Conservation (phyloP, 1,139 yeast genomes). For the Saccharomyces hybrid region DNA sequence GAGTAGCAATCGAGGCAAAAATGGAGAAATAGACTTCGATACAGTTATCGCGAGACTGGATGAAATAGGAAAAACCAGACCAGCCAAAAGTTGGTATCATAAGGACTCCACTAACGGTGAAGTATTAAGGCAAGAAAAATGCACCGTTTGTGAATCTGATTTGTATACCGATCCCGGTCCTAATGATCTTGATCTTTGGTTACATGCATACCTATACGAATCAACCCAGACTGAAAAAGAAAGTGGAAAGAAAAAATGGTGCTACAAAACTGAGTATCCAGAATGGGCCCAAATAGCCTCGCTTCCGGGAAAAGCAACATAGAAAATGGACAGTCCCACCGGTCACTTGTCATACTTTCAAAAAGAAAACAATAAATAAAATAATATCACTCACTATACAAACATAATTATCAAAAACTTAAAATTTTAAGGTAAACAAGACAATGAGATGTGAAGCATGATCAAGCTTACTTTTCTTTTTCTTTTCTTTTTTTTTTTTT, state of each 20-base stretch:
- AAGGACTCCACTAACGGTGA: constrained; percentile 50
- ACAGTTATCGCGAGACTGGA: constrained; percentile 45
- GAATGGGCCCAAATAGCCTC: constrained; percentile 56
- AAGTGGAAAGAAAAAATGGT: constrained; percentile 42
- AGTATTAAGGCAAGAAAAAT: constrained; percentile 46
- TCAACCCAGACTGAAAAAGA: constrained; percentile 38
- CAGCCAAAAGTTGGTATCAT: constrained; percentile 63
- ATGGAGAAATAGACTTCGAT: constrained; percentile 43
- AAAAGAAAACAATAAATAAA: not conserved
- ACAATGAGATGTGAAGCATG: not conserved
- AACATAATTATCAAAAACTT: not conserved
- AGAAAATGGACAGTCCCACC: no score
- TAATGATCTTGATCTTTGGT: constrained; percentile 77
- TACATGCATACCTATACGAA: constrained; percentile 78
- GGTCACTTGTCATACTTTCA: not conserved
- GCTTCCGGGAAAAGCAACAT: not conserved
- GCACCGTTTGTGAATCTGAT: constrained; percentile 64
- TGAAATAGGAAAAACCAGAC: constrained; percentile 57
- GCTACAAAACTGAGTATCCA: constrained; percentile 74
- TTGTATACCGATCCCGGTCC: constrained; percentile 83
- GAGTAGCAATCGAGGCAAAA: constrained; percentile 65
- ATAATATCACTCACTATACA: not conserved
- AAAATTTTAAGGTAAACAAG: not conserved
- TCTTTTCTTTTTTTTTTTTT: not conserved
- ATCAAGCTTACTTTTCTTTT: not conserved